Conservation (phyloP, 2,329 filamentous ascomycete genomes). For the Neonectria coccinea region DNA sequence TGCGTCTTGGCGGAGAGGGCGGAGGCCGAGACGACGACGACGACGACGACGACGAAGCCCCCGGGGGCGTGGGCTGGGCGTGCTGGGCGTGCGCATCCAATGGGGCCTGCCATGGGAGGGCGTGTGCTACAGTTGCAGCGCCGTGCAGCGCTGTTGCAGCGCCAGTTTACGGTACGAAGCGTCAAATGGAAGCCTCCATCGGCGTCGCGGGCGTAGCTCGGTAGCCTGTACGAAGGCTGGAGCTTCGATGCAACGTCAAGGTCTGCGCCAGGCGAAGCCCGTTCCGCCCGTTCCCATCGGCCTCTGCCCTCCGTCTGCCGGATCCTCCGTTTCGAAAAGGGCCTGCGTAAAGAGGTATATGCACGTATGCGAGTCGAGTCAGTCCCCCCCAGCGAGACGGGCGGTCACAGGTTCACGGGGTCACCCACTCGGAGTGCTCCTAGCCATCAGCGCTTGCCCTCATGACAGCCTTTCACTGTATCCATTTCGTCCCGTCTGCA, state of each 20-base stretch:
- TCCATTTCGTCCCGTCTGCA: background rate
- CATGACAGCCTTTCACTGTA: no score
- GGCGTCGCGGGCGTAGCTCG: slow-evolving; percentile 14
- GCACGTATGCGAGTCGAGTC: slow-evolving; percentile 16
- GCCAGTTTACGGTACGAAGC: slow-evolving; percentile 1
- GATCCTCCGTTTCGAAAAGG: slow-evolving; percentile 26
- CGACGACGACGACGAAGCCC: background rate
- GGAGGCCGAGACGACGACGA: slow-evolving; percentile 17
- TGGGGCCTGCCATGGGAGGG: background rate
- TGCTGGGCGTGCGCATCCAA: background rate
- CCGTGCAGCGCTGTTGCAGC: background rate
- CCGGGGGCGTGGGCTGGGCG: slow-evolving; percentile 6
- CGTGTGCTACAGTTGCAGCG: background rate
- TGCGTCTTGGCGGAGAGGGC: slow-evolving; percentile 31
- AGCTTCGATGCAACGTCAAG: slow-evolving; percentile 40
- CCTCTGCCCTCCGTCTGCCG: slow-evolving; percentile 30
- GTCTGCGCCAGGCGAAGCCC: slow-evolving; percentile 37
- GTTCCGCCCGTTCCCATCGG: slow-evolving; percentile 21
- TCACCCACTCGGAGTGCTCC: slow-evolving; percentile 9
- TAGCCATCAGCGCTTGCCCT: background rate
- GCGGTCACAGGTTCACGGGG: no score
- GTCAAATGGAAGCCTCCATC: slow-evolving; percentile 13
- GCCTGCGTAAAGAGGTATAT: background rate
- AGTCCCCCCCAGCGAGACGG: background rate
- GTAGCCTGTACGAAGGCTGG: slow-evolving; percentile 3